Base-by-base conservation (phyloP, 192 early-diverging fungal species). In the Spizellomyces sp. region DNA sequence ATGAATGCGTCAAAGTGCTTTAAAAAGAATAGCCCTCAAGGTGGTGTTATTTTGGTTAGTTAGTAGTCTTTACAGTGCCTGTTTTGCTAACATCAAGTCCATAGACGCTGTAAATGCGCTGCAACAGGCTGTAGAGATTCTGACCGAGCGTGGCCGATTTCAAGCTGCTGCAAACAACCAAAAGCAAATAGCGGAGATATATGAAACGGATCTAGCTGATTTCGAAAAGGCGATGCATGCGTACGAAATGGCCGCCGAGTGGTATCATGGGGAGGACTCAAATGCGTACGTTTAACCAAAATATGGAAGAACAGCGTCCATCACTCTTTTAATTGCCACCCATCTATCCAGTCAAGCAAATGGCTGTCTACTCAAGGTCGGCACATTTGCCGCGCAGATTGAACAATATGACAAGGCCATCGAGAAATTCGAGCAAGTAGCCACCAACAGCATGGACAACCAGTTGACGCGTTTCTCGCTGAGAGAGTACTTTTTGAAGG, bases 401-500 rank as follows among this genome's bases (percentile, higher is more conserved):
- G 94, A 90, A 55, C 84, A 91, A 75, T 99, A 94, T 70, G 89
- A 93, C 41, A 90, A 88, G 41, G 98, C 98, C 5, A 90, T 96
- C 63, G 89, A 90, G 50, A 88, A 90, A 66, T 98, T 96, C 84
- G 96, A 99, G 79, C 73, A 78, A 22, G 91, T 98, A 4, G 98
- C 95, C 4, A 82, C 82, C 47, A 88, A 87, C 62, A 88, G 88
- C 56, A 71, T 98, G 74, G 95, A 96, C 77, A 93, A 95, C 77
- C 88, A 91, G 62, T 84, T 99, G 36, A 92, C 94, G 59, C 94
- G 94, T 77, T 99, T 94, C 92, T 96, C 95, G 17, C 78, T 98
- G 27, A 93, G 95, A 65, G 96, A 98, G 64, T 96, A 98, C 84
- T 93, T 98, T 67, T 84, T 99, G 77, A 99, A 99, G 79, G 93